A percentile compares a stretch with the other conserved stretches of the same genome.
Conservation (phyloP, 2,329 filamentous ascomycete genomes). For the Colletotrichum lupini region DNA sequence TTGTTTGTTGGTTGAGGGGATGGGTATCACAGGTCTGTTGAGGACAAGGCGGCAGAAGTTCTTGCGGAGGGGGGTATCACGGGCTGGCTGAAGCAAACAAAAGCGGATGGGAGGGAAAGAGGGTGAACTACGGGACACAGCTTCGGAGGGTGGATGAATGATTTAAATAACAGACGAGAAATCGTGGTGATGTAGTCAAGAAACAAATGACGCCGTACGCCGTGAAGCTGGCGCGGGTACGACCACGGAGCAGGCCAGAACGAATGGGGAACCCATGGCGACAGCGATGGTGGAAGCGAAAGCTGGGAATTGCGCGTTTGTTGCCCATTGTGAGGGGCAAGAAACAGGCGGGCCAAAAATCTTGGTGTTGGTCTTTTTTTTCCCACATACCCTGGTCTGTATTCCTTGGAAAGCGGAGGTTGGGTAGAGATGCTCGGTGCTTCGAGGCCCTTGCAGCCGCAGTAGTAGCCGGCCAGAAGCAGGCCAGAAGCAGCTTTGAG, state of each 20-base stretch:
- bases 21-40: slow-evolving; percentile 5
- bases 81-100: slow-evolving; percentile 13
- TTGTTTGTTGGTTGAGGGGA: neutral
- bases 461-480: neutral
- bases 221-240: slow-evolving; percentile 26
- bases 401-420: slow-evolving; percentile 32
- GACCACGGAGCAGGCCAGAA: slow-evolving; percentile 19
- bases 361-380: slow-evolving; percentile 18
- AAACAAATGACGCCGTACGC: slow-evolving; percentile 31
- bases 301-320: slow-evolving; percentile 13
- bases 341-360: slow-evolving; percentile 12
- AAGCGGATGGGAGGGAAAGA: neutral
- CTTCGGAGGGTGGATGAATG: neutral
- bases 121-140: neutral
- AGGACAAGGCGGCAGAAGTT: neutral
- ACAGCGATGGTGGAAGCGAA: slow-evolving; percentile 26
- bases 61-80: slow-evolving; percentile 21
- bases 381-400: slow-evolving; percentile 11
- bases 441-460: slow-evolving; percentile 14
- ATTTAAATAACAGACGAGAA: slow-evolving; percentile 25
- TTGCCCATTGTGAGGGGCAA: slow-evolving; percentile 6
- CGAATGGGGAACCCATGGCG: slow-evolving; percentile 22
- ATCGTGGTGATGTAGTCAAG: slow-evolving; percentile 26
- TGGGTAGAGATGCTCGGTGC: slow-evolving; percentile 27
- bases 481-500: neutral